Percentiles rank a stretch among this genome's conserved stretches.
phyloP scores from a whole-genome alignment of 176 grass and related monocot genomes.

The Carex cristatella region DNA sequence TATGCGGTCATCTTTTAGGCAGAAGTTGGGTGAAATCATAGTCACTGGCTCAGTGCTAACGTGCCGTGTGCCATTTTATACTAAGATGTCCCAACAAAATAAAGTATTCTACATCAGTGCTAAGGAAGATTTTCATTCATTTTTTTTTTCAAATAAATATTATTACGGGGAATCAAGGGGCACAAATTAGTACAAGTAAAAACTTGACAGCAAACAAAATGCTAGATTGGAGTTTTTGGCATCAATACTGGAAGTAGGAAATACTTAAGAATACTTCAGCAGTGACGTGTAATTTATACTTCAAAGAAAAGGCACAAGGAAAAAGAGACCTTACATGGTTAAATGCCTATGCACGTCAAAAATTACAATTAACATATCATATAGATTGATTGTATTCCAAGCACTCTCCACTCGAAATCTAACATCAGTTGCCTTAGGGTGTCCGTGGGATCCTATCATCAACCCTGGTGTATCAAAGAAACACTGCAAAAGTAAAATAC shows the following conservation, averaged over 20 bases:
- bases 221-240: background rate
- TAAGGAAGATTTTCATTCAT: background rate
- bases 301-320: constrained; percentile 20
- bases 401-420: constrained; percentile 87
- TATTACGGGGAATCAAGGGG: background rate
- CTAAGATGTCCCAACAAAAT: background rate
- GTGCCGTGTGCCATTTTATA: background rate
- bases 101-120: background rate
- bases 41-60: background rate
- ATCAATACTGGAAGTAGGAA: background rate
- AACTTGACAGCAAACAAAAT: constrained; percentile 1
- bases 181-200: background rate
- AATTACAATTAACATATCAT: constrained; percentile 87
- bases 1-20: background rate
- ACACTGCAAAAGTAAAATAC: constrained; percentile 43
- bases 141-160: background rate
- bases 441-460: constrained; percentile 81
- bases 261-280: background rate
- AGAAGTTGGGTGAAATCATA: background rate
- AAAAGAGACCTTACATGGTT: constrained; percentile 41
- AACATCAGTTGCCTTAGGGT: constrained; percentile 69
- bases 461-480: constrained; percentile 98
- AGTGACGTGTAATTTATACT: background rate
- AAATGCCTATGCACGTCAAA: constrained; percentile 91
- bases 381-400: constrained; percentile 84